A percentile compares a stretch with the other conserved stretches of the same genome.
Conservation (phyloP, 306 rosid genomes). For the Begonia peltatifolia region DNA sequence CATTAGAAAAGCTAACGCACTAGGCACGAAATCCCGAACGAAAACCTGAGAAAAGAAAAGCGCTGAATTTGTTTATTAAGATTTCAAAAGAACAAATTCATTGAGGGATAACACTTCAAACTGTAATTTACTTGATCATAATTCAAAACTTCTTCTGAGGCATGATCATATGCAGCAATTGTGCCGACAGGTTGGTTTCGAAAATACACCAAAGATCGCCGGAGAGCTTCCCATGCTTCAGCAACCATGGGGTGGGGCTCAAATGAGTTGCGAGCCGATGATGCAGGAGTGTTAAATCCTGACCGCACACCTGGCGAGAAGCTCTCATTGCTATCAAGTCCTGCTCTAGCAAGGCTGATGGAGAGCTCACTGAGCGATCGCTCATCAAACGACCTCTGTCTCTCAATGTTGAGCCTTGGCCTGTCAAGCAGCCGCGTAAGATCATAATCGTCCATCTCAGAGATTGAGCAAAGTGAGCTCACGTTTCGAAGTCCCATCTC, state of each 20-base stretch:
- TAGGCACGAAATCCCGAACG: constrained; percentile 87
- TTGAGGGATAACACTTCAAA: background rate
- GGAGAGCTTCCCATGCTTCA: constrained; percentile 83
- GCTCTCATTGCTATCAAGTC: constrained; percentile 38
- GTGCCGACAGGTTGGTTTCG: constrained; percentile 73
- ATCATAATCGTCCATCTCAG: constrained; percentile 69
- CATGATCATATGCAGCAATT: constrained; percentile 75
- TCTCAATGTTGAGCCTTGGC: constrained; percentile 65
- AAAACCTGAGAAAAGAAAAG: constrained; percentile 36
- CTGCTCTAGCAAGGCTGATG: constrained; percentile 25
- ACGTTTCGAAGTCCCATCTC: constrained; percentile 47
- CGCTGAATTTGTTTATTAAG: background rate
- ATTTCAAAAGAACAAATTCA: too few relatives aligned
- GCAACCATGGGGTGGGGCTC: constrained; percentile 94
- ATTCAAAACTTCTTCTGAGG: constrained; percentile 72
- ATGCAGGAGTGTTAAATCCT: constrained; percentile 62
- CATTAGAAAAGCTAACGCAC: constrained; percentile 69
- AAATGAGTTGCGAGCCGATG: constrained; percentile 60
- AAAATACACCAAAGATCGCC: constrained; percentile 60
- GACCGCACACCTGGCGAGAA: constrained; percentile 67
- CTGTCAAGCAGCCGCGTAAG: constrained; percentile 53
- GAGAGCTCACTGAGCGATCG: constrained; percentile 80
- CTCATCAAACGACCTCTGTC: constrained; percentile 82
- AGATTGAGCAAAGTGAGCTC: constrained; percentile 54
- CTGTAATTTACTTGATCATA: constrained; percentile 53